Conservation (phyloP, 2,329 filamentous ascomycete species). For the Alternaria brassicae region DNA sequence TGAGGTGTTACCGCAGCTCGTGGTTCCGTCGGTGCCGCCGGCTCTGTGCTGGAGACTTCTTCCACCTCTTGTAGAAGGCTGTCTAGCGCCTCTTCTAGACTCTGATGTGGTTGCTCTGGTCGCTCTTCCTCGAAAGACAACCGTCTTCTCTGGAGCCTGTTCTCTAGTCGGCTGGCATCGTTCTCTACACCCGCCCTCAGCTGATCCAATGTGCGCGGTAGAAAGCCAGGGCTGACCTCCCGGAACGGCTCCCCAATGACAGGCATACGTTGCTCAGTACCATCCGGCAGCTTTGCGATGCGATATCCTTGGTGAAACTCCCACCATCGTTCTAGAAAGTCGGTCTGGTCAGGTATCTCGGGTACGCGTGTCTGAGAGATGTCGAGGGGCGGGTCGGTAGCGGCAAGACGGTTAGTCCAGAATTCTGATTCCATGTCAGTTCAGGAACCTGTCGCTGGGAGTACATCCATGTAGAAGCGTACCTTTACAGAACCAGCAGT, state of each 20-base stretch:
- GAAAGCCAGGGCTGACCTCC: constrained; percentile 56
- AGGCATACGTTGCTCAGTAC: constrained; percentile 54
- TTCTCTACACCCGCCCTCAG: constrained; percentile 45
- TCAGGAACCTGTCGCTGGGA: background rate
- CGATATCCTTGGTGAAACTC: constrained; percentile 59
- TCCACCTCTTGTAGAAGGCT: constrained; percentile 36
- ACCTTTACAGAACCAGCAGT: constrained; percentile 61
- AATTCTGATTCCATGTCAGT: constrained; percentile 48
- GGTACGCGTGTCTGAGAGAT: constrained; percentile 56
- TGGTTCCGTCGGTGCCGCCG: constrained; percentile 1
- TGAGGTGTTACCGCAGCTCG: constrained; percentile 4
- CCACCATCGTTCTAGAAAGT: constrained; percentile 57
- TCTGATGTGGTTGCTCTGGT: constrained; percentile 35
- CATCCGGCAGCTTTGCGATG: constrained; percentile 50
- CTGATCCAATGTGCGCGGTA: constrained; percentile 58
- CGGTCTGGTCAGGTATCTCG: constrained; percentile 55
- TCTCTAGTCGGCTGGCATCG: constrained; percentile 39
- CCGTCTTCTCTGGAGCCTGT: constrained; percentile 34
- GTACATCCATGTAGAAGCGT: too few relatives aligned
- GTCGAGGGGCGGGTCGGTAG: constrained; percentile 52
- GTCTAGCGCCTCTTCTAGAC: constrained; percentile 47
- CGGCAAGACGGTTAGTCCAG: constrained; percentile 56
- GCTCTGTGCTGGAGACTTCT: constrained; percentile 27
- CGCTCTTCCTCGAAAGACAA: constrained; percentile 35
- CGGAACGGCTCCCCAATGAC: constrained; percentile 57